These are phyloP conservation scores for Proliferodiscus dingleyae DNA, from an alignment of 2,329 filamentous ascomycete species.

Conservation along the genomic window DNA sequence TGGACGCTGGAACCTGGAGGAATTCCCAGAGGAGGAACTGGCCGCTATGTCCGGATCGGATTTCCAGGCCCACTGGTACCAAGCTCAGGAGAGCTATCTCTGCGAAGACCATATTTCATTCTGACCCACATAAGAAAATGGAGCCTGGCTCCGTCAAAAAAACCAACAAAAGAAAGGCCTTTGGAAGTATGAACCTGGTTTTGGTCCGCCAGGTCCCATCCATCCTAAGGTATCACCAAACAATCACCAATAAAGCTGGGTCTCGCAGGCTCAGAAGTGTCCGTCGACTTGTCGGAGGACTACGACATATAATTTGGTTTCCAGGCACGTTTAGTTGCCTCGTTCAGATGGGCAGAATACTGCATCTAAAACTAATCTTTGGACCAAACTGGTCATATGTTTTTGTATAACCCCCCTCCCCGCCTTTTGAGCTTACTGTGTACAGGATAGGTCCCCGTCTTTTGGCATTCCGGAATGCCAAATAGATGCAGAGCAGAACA, in stretches of 20 bases:
- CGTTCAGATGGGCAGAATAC: not conserved
- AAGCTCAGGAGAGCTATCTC: not conserved
- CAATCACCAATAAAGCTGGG: not conserved
- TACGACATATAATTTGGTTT: not conserved
- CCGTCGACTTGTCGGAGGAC: not conserved
- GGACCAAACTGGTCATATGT: too few relatives aligned
- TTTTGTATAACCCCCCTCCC: not conserved
- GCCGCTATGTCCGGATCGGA: not conserved
- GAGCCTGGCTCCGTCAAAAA: not conserved
- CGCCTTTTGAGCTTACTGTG: not conserved
- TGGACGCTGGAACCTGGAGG: not conserved
- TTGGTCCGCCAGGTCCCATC: not conserved
- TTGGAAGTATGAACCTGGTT: not conserved
- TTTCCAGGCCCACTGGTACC: not conserved
- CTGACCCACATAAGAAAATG: not conserved
- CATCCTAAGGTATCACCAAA: not conserved
- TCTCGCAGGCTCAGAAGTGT: not conserved
- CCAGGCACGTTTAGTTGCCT: not conserved
- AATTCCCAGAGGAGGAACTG: not conserved
- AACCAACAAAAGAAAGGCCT: not conserved
- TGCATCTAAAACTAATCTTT: too few relatives aligned
- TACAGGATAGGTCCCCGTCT: not conserved
- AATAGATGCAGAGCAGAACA: not conserved
- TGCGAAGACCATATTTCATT: not conserved
- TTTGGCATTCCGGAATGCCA: not conserved